phyloP scores from a whole-genome alignment of 768 basidiomycete species.

The Mycena rosella region DNA sequence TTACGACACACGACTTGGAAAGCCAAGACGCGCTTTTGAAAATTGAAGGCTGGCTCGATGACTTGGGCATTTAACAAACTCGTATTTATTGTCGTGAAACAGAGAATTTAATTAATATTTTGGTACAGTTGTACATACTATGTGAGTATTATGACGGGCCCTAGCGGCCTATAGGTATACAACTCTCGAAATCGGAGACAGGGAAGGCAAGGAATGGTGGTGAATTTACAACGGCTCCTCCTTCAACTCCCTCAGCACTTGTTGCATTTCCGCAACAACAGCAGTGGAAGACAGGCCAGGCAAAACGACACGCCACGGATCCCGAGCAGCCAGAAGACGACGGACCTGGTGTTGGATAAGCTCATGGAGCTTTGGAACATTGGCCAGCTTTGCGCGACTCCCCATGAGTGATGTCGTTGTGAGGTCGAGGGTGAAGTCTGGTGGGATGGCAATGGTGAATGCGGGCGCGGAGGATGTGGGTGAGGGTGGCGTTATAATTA shows the following conservation, averaged over 20 bases:
- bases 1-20: constrained; percentile 50
- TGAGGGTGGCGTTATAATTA: constrained; percentile 73
- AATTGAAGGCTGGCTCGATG: constrained; percentile 68
- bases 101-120: constrained; percentile 7
- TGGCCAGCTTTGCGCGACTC: constrained; percentile 95
- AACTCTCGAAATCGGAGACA: background rate
- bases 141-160: constrained; percentile 19
- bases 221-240: constrained; percentile 39
- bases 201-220: background rate
- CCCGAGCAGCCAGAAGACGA: constrained; percentile 67
- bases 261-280: constrained; percentile 46
- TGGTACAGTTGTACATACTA: constrained; percentile 14
- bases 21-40: constrained; percentile 54
- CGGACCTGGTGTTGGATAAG: constrained; percentile 90
- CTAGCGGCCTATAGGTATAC: constrained; percentile 24
- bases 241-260: constrained; percentile 52
- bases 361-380: constrained; percentile 97
- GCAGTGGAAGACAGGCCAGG: constrained; percentile 75
- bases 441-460: constrained; percentile 80
- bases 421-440: constrained; percentile 89
- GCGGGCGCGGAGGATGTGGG: constrained; percentile 66
- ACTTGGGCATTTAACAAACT: constrained; percentile 50
- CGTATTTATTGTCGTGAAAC: too few relatives aligned
- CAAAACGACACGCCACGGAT: constrained; percentile 75
- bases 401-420: constrained; percentile 94